Evolutionary conservation across 805 yeast genomes (phyloP), one percentile per base, ranked within the genome.

Genomic region (Lipomyces sp.): DNA sequence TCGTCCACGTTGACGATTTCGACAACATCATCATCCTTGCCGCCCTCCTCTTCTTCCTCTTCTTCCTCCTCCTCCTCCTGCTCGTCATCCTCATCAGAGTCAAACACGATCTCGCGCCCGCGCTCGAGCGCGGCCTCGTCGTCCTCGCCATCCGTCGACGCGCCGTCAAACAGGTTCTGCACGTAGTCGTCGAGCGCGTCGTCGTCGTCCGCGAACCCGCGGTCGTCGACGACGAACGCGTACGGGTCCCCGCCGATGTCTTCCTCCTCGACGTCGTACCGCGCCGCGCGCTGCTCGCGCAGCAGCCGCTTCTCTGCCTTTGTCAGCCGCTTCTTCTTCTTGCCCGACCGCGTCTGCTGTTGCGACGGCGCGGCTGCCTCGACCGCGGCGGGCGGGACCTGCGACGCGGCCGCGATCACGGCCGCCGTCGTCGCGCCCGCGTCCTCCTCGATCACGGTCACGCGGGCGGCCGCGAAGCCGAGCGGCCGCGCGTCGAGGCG

Each of bases 181-280:
- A 57, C 28, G 31, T 55, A 57, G 24, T 57, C 61, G 22, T 57
- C 55, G 8, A 55, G 11, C n/a, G 51, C 45, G 14, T 37, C 44
- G 7, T 14, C 45, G 13, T 51, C n/a, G n/a, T n/a, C n/a, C n/a
- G n/a, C n/a, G n/a, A n/a, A n/a, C n/a, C n/a, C n/a, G n/a, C n/a
- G n/a, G n/a, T n/a, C n/a, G n/a, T n/a, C n/a, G n/a, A n/a, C n/a
- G n/a, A n/a, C n/a, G n/a, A n/a, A n/a, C n/a, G n/a, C n/a, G n/a
- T n/a, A n/a, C n/a, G n/a, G n/a, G n/a, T n/a, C n/a, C n/a, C n/a
- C n/a, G n/a, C n/a, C n/a, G n/a, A n/a, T n/a, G n/a, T n/a, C n/a
- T n/a, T n/a, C n/a, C n/a, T n/a, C n/a, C n/a, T n/a, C n/a, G n/a
- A n/a, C n/a, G n/a, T n/a, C n/a, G n/a, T n/a, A n/a, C n/a, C n/a